phyloP scores from a whole-genome alignment of 2,329 filamentous ascomycete species.

The Ophiostoma australiae region DNA sequence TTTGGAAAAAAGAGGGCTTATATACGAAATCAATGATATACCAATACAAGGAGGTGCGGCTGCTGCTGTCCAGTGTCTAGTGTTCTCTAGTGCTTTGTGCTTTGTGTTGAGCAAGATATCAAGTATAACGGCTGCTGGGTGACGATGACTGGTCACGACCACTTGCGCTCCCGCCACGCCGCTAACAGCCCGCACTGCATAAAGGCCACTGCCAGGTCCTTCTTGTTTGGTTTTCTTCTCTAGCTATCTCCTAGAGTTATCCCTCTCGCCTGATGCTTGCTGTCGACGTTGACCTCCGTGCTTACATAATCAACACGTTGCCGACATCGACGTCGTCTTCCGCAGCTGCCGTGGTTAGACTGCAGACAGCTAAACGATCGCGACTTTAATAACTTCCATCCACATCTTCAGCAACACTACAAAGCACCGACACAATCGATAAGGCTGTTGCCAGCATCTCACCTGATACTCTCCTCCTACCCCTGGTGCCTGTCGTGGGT shows the following conservation, averaged over 20 bases:
- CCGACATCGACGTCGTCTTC: not conserved
- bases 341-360: not conserved
- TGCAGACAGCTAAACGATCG: no score
- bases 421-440: not conserved
- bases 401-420: no score
- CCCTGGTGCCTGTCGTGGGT: conserved; percentile 9
- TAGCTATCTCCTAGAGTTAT: not conserved
- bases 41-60: not conserved
- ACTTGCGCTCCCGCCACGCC: no score
- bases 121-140: no score
- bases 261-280: not conserved
- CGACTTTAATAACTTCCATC: no score
- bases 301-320: not conserved
- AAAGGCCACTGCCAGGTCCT: no score
- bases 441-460: not conserved
- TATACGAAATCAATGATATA: not conserved
- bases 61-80: no score
- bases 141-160: no score
- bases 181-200: no score
- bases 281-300: not conserved
- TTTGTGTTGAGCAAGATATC: no score
- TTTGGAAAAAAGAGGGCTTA: not conserved
- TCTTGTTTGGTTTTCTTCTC: no score
- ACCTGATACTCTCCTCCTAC: not conserved
- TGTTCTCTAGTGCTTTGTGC: no score